These are phyloP conservation scores for Orbilia oligospora DNA, from an alignment of 2,329 filamentous ascomycete species.

Conservation along the genomic window DNA sequence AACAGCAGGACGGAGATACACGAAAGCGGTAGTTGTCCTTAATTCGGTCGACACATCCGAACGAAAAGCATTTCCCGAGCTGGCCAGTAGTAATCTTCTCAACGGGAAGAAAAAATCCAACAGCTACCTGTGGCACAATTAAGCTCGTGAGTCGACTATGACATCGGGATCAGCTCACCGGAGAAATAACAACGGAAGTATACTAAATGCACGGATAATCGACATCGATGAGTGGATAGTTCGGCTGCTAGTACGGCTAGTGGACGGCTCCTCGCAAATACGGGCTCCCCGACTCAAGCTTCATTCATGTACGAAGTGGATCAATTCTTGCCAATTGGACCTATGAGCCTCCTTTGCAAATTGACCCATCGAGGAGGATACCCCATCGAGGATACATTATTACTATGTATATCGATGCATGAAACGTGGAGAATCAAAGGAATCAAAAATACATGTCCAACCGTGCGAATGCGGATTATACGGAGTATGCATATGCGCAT, in stretches of 20 bases:
- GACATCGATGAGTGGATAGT: slow-evolving; percentile 13
- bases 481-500: slow-evolving; percentile 7
- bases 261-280: slow-evolving; percentile 43
- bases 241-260: slow-evolving; percentile 14
- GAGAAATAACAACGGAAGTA: slow-evolving; percentile 36
- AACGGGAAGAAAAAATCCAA: background rate
- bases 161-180: slow-evolving; percentile 31
- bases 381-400: slow-evolving; percentile 7
- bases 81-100: background rate
- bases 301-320: slow-evolving; percentile 7
- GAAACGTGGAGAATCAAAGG: slow-evolving; percentile 46
- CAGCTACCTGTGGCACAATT: slow-evolving; percentile 33
- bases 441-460: slow-evolving; percentile 17
- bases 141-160: slow-evolving; percentile 20
- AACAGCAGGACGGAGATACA: slow-evolving; percentile 34
- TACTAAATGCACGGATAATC: slow-evolving; percentile 27
- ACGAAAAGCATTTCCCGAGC: slow-evolving; percentile 22
- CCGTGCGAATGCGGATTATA: slow-evolving; percentile 31
- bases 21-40: slow-evolving; percentile 47
- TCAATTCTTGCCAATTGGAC: slow-evolving; percentile 18
- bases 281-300: slow-evolving; percentile 45
- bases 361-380: slow-evolving; percentile 9
- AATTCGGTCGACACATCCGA: slow-evolving; percentile 53
- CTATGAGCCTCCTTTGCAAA: slow-evolving; percentile 40
- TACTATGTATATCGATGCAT: slow-evolving; percentile 8